A percentile compares a stretch with the other conserved stretches of the same genome.
Evolutionary conservation across 768 basidiomycete species (phyloP).

Genomic region (Rubroboletus satanas): DNA sequence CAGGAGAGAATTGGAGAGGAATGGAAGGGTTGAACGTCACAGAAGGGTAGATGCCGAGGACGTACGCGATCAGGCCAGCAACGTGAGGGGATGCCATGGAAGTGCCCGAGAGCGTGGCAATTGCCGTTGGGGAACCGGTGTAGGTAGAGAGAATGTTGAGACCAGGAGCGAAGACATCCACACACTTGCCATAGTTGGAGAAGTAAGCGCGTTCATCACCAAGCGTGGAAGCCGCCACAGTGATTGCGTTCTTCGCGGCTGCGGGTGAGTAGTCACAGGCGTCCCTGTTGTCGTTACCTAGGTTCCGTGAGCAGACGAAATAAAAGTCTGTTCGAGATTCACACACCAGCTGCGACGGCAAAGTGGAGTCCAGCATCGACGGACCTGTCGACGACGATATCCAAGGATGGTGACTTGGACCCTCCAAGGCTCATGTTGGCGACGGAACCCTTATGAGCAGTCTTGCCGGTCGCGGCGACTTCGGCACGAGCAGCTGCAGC

Average conservation of each 20-base stretch:
- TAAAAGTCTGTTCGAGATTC: neutral
- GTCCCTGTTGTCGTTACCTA: slow-evolving; percentile 80
- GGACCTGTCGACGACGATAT: slow-evolving; percentile 80
- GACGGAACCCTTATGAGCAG: slow-evolving; percentile 88
- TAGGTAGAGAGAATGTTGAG: slow-evolving; percentile 90
- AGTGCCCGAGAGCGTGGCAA: slow-evolving; percentile 80
- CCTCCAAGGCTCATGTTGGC: slow-evolving; percentile 98
- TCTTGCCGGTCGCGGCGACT: slow-evolving; percentile 66
- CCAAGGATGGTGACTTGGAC: slow-evolving; percentile 82
- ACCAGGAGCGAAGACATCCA: slow-evolving; percentile 91
- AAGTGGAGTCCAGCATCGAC: slow-evolving; percentile 87
- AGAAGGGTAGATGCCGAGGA: slow-evolving; percentile 83
- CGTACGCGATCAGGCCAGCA: slow-evolving; percentile 87
- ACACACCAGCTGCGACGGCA: slow-evolving; percentile 89
- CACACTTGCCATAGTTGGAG: slow-evolving; percentile 88
- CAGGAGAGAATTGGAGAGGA: slow-evolving; percentile 35
- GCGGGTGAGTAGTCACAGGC: slow-evolving; percentile 95
- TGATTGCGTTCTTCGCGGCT: slow-evolving; percentile 81
- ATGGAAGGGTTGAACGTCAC: slow-evolving; percentile 53
- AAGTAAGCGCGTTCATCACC: slow-evolving; percentile 83
- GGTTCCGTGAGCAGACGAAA: neutral
- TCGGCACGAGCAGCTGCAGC: slow-evolving; percentile 62
- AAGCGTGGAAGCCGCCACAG: slow-evolving; percentile 89
- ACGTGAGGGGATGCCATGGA: slow-evolving; percentile 95
- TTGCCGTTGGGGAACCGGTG: slow-evolving; percentile 57